Evolutionary conservation across 2,329 filamentous ascomycete species (phyloP).

Genomic region (Colletotrichum lupini): DNA sequence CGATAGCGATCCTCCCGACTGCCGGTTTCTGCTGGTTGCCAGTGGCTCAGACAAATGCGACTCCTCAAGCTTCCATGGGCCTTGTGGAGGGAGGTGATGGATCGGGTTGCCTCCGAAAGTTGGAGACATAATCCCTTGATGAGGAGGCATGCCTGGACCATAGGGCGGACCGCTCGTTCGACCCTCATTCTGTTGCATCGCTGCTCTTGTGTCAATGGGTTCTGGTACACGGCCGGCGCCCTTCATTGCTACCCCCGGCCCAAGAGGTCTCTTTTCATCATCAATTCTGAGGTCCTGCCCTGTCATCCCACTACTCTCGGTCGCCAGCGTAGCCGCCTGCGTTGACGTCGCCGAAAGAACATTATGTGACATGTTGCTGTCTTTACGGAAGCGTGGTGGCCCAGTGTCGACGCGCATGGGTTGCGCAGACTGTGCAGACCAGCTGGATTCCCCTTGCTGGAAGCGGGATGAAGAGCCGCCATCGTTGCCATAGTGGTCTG

Average conservation of each 20-base stretch:
- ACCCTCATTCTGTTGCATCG: slow-evolving; percentile 17
- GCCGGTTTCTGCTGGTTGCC: slow-evolving; percentile 31
- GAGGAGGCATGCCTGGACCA: slow-evolving; percentile 24
- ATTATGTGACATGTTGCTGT: slow-evolving; percentile 11
- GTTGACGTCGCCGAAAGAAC: slow-evolving; percentile 27
- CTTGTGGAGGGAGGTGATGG: slow-evolving; percentile 54
- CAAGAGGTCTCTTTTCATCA: slow-evolving; percentile 29
- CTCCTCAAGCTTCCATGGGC: slow-evolving; percentile 65
- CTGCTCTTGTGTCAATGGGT: slow-evolving; percentile 13
- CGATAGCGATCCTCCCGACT: slow-evolving; percentile 32
- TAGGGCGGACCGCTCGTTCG: slow-evolving; percentile 40
- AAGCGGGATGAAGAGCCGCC: neutral
- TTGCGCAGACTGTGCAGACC: neutral
- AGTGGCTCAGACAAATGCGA: slow-evolving; percentile 64
- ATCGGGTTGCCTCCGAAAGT: slow-evolving; percentile 46
- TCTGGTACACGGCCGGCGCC: slow-evolving; percentile 10
- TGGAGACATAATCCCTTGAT: slow-evolving; percentile 27
- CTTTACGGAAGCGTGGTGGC: slow-evolving; percentile 11
- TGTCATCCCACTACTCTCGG: slow-evolving; percentile 19
- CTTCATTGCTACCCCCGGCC: slow-evolving; percentile 13
- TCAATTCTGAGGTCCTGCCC: slow-evolving; percentile 15
- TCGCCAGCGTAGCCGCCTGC: slow-evolving; percentile 30
- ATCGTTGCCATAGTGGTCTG: neutral
- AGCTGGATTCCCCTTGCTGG: neutral
- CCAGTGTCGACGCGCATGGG: slow-evolving; percentile 22